Percentiles rank a stretch among this genome's conserved stretches.
phyloP scores from a whole-genome alignment of 2,329 filamentous ascomycete genomes.

The Beauveria rudraprayagi region DNA sequence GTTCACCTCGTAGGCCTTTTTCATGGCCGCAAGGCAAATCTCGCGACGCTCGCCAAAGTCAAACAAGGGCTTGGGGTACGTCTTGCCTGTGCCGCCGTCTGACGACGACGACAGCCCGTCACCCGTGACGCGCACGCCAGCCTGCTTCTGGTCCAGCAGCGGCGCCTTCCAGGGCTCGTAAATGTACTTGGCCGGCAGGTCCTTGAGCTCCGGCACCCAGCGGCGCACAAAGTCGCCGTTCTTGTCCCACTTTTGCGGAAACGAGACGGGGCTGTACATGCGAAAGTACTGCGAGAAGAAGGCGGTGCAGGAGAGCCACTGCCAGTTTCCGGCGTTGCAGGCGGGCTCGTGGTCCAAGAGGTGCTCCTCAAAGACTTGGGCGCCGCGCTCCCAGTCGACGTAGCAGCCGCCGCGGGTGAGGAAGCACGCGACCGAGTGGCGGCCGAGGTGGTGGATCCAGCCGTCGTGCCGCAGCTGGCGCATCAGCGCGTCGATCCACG shows the following conservation, averaged over 20 bases:
- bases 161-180: slow-evolving; percentile 75
- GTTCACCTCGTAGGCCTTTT: slow-evolving; percentile 58
- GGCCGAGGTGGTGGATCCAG: slow-evolving; percentile 73
- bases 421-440: slow-evolving; percentile 73
- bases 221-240: slow-evolving; percentile 54
- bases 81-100: slow-evolving; percentile 28
- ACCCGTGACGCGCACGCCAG: slow-evolving; percentile 53
- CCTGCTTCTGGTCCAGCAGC: slow-evolving; percentile 58
- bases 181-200: slow-evolving; percentile 60
- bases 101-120: slow-evolving; percentile 32
- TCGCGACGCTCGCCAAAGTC: slow-evolving; percentile 58
- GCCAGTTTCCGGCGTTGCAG: slow-evolving; percentile 70
- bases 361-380: slow-evolving; percentile 69
- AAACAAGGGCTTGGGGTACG: slow-evolving; percentile 71
- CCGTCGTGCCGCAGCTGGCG: slow-evolving; percentile 62
- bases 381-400: slow-evolving; percentile 69
- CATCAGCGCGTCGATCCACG: slow-evolving; percentile 77
- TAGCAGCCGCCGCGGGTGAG: slow-evolving; percentile 74
- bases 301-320: slow-evolving; percentile 68
- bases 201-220: slow-evolving; percentile 59
- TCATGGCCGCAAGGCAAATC: slow-evolving; percentile 59
- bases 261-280: slow-evolving; percentile 62
- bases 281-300: slow-evolving; percentile 68
- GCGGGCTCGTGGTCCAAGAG: slow-evolving; percentile 68
- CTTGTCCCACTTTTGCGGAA: slow-evolving; percentile 69